A percentile compares a stretch with the other conserved stretches of the same genome.
phyloP scores from a whole-genome alignment of 768 basidiomycete genomes.

The Exidia glandulosa region DNA sequence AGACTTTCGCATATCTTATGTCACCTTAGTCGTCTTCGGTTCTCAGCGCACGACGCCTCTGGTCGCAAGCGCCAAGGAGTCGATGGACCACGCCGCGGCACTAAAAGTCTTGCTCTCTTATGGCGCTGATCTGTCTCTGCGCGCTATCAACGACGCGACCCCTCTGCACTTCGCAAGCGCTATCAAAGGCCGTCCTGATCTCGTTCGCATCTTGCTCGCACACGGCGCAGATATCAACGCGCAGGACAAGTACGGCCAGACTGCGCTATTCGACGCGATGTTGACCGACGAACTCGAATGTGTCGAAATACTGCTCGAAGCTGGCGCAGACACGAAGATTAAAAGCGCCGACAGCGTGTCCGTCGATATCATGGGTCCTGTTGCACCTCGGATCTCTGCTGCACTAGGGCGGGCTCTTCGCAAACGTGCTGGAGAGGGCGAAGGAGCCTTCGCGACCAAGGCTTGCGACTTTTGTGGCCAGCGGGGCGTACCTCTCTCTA shows the following conservation, averaged over 20 bases:
- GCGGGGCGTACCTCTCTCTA: constrained; percentile 7
- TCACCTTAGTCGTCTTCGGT: no score
- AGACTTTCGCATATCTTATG: no score
- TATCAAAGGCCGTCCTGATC: constrained; percentile 15
- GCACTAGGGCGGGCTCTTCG: constrained; percentile 35
- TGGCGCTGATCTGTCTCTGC: constrained; percentile 29
- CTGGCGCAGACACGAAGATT: constrained; percentile 33
- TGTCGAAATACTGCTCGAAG: constrained; percentile 39
- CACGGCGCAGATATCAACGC: constrained; percentile 38
- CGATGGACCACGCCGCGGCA: no score
- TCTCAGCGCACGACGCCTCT: no score
- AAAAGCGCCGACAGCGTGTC: constrained; percentile 28
- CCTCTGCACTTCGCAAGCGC: constrained; percentile 38
- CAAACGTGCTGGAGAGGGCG: constrained; percentile 31
- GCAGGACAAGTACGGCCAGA: constrained; percentile 37
- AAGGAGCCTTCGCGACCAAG: constrained; percentile 31
- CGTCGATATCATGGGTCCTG: background rate
- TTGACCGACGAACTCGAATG: constrained; percentile 13
- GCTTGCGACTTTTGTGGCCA: constrained; percentile 30
- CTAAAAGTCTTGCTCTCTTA: constrained; percentile 23
- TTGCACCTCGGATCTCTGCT: constrained; percentile 12
- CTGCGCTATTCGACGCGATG: constrained; percentile 5
- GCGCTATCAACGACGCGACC: constrained; percentile 38
- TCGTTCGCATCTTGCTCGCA: constrained; percentile 31
- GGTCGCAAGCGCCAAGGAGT: no score